These are phyloP conservation scores for Lachnellula suecica DNA, from an alignment of 2,329 filamentous ascomycete species.

Conservation along the genomic window DNA sequence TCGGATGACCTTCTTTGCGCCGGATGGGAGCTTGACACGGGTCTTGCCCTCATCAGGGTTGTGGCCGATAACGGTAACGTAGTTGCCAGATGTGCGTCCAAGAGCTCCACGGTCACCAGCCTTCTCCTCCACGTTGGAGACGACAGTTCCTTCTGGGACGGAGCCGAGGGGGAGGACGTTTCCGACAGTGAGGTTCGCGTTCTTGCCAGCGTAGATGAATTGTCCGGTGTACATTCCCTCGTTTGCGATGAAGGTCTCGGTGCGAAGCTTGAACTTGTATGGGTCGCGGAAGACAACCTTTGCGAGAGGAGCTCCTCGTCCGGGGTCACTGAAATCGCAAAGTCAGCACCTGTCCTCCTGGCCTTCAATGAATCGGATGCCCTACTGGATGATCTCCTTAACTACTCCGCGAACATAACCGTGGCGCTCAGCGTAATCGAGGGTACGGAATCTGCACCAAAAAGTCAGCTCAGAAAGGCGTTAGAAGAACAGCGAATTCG, in stretches of 20 bases:
- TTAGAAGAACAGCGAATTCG: too few species aligned
- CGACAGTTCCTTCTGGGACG: slow-evolving; percentile 98
- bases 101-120: slow-evolving; percentile 93
- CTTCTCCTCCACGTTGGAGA: slow-evolving; percentile 99
- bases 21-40: slow-evolving; percentile 97
- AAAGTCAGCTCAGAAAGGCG: too few species aligned
- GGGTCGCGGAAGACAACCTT: slow-evolving; percentile 96
- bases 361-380: slow-evolving; percentile 52
- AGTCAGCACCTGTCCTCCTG: neutral
- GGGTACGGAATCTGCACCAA: slow-evolving; percentile 95
- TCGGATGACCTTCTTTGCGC: slow-evolving; percentile 98
- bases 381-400: slow-evolving; percentile 88
- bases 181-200: slow-evolving; percentile 92
- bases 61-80: slow-evolving; percentile 96
- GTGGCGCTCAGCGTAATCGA: slow-evolving; percentile 96
- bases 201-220: slow-evolving; percentile 99
- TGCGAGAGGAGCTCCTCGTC: slow-evolving; percentile 96
- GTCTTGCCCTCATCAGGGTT: slow-evolving; percentile 99
- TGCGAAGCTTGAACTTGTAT: slow-evolving; percentile 96
- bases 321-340: slow-evolving; percentile 76
- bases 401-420: slow-evolving; percentile 97
- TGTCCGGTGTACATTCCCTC: slow-evolving; percentile 99
- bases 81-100: slow-evolving; percentile 98
- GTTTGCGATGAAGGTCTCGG: slow-evolving; percentile 99
- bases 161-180: slow-evolving; percentile 94